phyloP scores from a whole-genome alignment of 179 eudicot genomes.

The Beta lomatogona region DNA sequence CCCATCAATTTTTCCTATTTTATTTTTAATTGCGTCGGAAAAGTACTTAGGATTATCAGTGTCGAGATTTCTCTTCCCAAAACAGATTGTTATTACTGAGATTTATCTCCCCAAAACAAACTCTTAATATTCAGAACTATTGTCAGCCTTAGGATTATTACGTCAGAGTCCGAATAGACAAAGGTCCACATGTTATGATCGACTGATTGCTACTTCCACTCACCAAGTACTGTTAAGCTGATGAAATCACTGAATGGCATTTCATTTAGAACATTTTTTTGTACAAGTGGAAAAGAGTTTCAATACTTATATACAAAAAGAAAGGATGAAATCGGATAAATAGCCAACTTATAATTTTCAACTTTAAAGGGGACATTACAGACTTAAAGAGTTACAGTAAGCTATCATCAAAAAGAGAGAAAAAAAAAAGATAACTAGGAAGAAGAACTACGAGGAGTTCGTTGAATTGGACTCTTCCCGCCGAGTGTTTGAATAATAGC shows the following conservation, averaged over 20 bases:
- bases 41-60: too few species aligned
- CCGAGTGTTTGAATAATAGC: conserved; percentile 96
- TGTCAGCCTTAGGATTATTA: too few species aligned
- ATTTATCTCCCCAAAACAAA: too few species aligned
- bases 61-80: too few species aligned
- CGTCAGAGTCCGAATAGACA: too few species aligned
- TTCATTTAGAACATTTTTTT: neutral
- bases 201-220: too few species aligned
- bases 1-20: too few species aligned
- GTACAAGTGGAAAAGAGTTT: conserved; percentile 13
- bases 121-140: too few species aligned
- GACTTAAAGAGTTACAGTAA: neutral
- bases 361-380: neutral
- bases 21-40: too few species aligned
- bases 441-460: conserved; percentile 4
- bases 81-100: too few species aligned
- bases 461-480: conserved; percentile 48
- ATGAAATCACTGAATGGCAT: neutral
- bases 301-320: conserved; percentile 6
- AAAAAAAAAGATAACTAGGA: conserved; percentile 11
- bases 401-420: neutral
- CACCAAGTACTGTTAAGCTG: too few species aligned
- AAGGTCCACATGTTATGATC: too few species aligned
- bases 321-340: neutral
- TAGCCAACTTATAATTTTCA: neutral